Evolutionary conservation across 306 rosid genomes (phyloP).

Genomic region (Trifolium subterraneum): DNA sequence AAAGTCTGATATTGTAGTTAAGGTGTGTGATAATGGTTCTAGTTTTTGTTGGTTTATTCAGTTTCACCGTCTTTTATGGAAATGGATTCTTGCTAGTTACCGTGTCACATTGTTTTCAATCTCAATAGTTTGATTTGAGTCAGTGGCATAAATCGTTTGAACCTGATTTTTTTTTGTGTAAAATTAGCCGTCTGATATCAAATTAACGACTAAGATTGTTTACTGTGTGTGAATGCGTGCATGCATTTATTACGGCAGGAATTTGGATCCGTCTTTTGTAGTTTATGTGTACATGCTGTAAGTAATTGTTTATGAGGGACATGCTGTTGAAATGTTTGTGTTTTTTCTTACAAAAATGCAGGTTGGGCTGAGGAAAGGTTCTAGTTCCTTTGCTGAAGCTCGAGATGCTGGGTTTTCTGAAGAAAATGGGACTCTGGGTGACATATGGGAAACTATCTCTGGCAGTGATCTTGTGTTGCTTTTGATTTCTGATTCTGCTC

Average conservation of each 20-base stretch:
- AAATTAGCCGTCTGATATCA: neutral
- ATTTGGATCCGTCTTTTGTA: neutral
- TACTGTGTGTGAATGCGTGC: neutral
- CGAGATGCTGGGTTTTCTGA: slow-evolving; percentile 87
- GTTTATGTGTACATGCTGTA: neutral
- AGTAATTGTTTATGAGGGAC: neutral
- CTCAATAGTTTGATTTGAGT: neutral
- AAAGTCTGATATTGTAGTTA: slow-evolving; percentile 87
- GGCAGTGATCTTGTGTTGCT: slow-evolving; percentile 88
- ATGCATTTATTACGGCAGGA: neutral
- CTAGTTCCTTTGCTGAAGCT: slow-evolving; percentile 87
- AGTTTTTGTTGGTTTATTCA: neutral
- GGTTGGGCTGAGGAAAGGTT: slow-evolving; percentile 98
- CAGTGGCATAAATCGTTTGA: neutral
- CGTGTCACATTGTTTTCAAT: neutral
- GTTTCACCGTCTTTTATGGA: neutral
- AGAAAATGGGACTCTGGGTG: slow-evolving; percentile 95
- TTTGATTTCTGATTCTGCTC: slow-evolving; percentile 93
- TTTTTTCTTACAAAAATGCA: slow-evolving; percentile 4
- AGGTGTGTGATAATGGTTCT: slow-evolving; percentile 56
- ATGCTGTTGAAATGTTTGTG: slow-evolving; percentile 7
- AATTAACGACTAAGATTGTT: neutral
- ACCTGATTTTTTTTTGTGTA: neutral
- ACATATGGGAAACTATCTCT: slow-evolving; percentile 80
- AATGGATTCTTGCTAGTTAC: neutral